Evolutionary conservation across 805 yeast genomes (phyloP), one percentile per base, ranked within the genome.

Genomic region (Kuraishia cidri): DNA sequence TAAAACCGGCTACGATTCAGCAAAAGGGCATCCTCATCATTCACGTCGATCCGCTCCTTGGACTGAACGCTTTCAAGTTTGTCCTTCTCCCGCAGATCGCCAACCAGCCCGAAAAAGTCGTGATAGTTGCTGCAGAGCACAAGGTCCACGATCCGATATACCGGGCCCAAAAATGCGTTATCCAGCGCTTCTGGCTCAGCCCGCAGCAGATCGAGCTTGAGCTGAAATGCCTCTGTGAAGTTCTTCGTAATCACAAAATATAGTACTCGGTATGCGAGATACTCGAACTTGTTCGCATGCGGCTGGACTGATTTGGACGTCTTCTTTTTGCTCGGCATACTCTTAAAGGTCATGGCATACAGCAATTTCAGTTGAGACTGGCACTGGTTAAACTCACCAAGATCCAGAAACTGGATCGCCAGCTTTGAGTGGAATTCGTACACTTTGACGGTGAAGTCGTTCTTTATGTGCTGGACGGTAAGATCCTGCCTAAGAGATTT

Each of bases 341-440:
- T n/a, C 16, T 46, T 44, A 16, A 13, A n/a, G 12, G 18, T 30
- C 12, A 27, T 10, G 6, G 18, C 12, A 48, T 80, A 88, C 16
- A 88, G 59, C 29, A 69, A 62, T 40, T 72, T 72, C 32, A 92
- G 58, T 45, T 86, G 85, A 11, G 94, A 75, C 54, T 83, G 94
- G 52, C 97, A 92, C 53, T 90, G 97, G 58, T 92, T 92, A 53
- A 83, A 87, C 54, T 92, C 97, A 7, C 97, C 97, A 40, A 90
- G 58, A 54, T 90, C 98, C 26, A 72, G 68, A 48, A 81, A 78
- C 43, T 77, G 81, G 24, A 90, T 67, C 0, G 97, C 94, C n/a
- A 88, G 62, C 31, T 87, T 72, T 4, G 92, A 92, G 54, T 90
- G 94, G 3, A 77, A 69, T 54, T 86, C 92, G 54, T 92, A 90